Evolutionary conservation across 2,329 filamentous ascomycete genomes (phyloP).

Genomic region (Phaeosphaeria sp.): DNA sequence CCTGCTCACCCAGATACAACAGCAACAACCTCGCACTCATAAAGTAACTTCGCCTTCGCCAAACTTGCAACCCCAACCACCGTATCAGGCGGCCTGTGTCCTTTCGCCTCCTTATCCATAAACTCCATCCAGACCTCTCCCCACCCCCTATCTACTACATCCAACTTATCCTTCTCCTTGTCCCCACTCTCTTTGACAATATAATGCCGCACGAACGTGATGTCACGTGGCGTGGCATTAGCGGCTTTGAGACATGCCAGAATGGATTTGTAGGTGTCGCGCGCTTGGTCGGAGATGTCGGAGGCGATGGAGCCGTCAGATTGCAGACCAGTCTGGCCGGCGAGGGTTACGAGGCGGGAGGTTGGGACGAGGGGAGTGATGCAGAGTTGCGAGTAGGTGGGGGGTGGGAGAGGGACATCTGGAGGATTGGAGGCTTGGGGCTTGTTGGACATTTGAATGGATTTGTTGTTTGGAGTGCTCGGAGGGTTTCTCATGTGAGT

Average conservation of each 20-base stretch:
- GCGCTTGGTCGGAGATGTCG: slow-evolving; percentile 35
- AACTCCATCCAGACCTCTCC: slow-evolving; percentile 44
- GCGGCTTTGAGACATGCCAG: slow-evolving; percentile 33
- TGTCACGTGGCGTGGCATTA: slow-evolving; percentile 43
- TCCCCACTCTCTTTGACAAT: slow-evolving; percentile 45
- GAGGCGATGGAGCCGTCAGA: slow-evolving; percentile 15
- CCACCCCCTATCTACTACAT: slow-evolving; percentile 41
- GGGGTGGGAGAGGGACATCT: slow-evolving; percentile 30
- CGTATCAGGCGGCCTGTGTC: slow-evolving; percentile 47
- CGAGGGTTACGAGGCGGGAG: slow-evolving; percentile 41
- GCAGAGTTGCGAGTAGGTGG: slow-evolving; percentile 41
- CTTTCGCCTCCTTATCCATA: slow-evolving; percentile 41
- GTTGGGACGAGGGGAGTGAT: slow-evolving; percentile 38
- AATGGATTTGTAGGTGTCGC: slow-evolving; percentile 37
- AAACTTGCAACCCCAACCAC: slow-evolving; percentile 45
- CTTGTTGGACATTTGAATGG: too few relatives aligned
- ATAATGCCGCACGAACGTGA: slow-evolving; percentile 44
- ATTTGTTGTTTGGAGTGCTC: slow-evolving; percentile 7
- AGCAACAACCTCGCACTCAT: slow-evolving; percentile 41
- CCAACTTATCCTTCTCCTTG: slow-evolving; percentile 24
- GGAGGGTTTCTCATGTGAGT: neutral
- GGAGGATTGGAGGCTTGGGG: slow-evolving; percentile 41
- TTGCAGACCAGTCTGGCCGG: slow-evolving; percentile 37
- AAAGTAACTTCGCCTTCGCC: slow-evolving; percentile 38
- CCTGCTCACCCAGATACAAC: neutral